These are phyloP conservation scores for Neopestalotiopsis sp. DNA, from an alignment of 2,329 filamentous ascomycete genomes.

Conservation along the genomic window DNA sequence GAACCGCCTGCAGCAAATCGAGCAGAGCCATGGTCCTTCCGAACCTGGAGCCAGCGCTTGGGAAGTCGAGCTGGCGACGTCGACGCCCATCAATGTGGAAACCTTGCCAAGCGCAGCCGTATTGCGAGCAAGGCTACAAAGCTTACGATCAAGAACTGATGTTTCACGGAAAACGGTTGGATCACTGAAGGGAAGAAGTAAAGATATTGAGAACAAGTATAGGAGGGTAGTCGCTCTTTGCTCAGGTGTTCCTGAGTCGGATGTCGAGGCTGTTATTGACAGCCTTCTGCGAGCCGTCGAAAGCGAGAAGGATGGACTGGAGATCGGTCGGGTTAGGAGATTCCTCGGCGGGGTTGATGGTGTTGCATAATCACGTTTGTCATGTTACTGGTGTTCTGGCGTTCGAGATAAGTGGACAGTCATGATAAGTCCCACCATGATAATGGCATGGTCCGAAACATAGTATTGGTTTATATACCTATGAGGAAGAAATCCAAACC, in stretches of 20 bases:
- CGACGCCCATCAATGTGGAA: conserved; percentile 37
- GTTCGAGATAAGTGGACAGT: conserved; percentile 1
- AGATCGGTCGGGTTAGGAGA: conserved; percentile 77
- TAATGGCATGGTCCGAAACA: not conserved
- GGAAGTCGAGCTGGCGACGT: conserved; percentile 54
- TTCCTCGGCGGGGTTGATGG: conserved; percentile 82
- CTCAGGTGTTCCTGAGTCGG: conserved; percentile 76
- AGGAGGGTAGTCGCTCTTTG: conserved; percentile 87
- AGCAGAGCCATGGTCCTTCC: conserved; percentile 48
- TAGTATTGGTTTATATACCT: conserved; percentile 14
- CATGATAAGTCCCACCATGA: not conserved
- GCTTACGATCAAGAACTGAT: conserved; percentile 73
- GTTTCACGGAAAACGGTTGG: conserved; percentile 71
- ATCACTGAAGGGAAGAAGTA: conserved; percentile 77
- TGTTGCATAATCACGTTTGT: conserved; percentile 45
- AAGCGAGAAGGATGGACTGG: conserved; percentile 79
- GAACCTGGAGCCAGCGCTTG: conserved; percentile 55
- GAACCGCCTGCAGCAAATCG: conserved; percentile 53
- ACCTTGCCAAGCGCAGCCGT: conserved; percentile 64
- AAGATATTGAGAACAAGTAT: conserved; percentile 86
- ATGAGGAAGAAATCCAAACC: too few relatives aligned
- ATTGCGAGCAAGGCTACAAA: conserved; percentile 71
- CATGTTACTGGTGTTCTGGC: not conserved
- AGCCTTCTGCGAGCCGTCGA: conserved; percentile 86
- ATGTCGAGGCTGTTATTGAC: conserved; percentile 82